Evolutionary conservation across 2,329 filamentous ascomycete species (phyloP).

Genomic region (Aschersonia sp.): DNA sequence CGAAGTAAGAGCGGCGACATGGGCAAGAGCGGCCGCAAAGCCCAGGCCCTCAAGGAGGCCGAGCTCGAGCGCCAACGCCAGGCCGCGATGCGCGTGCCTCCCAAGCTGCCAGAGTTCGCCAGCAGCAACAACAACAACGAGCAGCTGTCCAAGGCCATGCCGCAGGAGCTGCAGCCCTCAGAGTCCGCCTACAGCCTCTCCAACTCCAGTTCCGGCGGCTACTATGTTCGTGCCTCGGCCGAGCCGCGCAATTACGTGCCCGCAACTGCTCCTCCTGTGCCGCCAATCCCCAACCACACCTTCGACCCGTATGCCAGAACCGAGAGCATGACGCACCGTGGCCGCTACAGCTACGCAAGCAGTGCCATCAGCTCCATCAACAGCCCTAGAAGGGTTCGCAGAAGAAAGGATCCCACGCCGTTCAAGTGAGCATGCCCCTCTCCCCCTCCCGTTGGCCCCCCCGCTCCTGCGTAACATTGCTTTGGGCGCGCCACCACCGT

Average conservation of each 20-base stretch:
- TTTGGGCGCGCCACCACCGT: neutral
- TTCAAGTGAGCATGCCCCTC: conserved; percentile 72
- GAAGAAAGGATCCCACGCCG: conserved; percentile 91
- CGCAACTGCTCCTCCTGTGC: conserved; percentile 31
- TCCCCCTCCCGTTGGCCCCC: neutral
- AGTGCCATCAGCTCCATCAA: conserved; percentile 84
- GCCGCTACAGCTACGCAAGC: conserved; percentile 91
- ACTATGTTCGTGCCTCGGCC: conserved; percentile 11
- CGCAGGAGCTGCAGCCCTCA: conserved; percentile 39
- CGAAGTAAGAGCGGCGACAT: conserved; percentile 55
- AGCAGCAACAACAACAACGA: conserved; percentile 33
- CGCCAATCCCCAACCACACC: conserved; percentile 45
- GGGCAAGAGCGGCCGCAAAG: conserved; percentile 44
- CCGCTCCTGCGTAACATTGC: neutral
- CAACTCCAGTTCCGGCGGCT: conserved; percentile 19
- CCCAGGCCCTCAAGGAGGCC: conserved; percentile 35
- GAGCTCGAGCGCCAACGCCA: conserved; percentile 37
- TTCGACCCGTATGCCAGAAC: conserved; percentile 69
- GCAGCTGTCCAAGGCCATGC: conserved; percentile 29
- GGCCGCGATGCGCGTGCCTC: conserved; percentile 29
- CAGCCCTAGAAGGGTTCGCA: conserved; percentile 78
- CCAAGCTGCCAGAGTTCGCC: conserved; percentile 38
- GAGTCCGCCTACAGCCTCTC: conserved; percentile 48
- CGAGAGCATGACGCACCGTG: conserved; percentile 93
- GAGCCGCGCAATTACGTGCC: conserved; percentile 29